These are phyloP conservation scores for Candida quercuum DNA, from an alignment of 805 yeast genomes.

Conservation along the genomic window DNA sequence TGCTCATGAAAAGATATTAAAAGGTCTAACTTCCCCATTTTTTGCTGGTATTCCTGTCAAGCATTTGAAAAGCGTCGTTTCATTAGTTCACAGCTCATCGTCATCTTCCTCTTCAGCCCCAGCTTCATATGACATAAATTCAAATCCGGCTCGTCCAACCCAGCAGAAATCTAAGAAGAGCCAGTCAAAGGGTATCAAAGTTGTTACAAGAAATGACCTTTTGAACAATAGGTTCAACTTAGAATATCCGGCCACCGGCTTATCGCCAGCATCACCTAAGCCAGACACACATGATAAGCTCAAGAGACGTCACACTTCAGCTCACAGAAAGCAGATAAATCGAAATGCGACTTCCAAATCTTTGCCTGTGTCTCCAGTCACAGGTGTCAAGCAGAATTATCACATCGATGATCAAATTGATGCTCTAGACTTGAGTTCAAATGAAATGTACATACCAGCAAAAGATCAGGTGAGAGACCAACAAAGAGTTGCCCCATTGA, in stretches of 20 bases:
- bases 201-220: constrained; percentile 22
- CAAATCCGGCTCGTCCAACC: too few species aligned
- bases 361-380: neutral
- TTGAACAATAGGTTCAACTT: constrained; percentile 14
- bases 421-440: neutral
- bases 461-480: constrained; percentile 2
- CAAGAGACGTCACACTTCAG: neutral
- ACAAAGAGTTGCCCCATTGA: constrained; percentile 1
- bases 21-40: neutral
- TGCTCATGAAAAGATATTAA: neutral
- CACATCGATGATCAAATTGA: neutral
- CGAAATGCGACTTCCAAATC: neutral
- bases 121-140: too few species aligned
- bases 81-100: neutral
- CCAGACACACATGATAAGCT: neutral
- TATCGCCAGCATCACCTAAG: neutral
- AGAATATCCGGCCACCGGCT: constrained; percentile 1
- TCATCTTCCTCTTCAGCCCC: neutral
- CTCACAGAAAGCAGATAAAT: neutral
- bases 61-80: neutral
- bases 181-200: constrained; percentile 18
- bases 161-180: neutral
- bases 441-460: constrained; percentile 5
- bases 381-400: neutral
- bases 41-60: neutral